phyloP scores from a whole-genome alignment of 495 filamentous ascomycete species.

The Tuber magnatum region DNA sequence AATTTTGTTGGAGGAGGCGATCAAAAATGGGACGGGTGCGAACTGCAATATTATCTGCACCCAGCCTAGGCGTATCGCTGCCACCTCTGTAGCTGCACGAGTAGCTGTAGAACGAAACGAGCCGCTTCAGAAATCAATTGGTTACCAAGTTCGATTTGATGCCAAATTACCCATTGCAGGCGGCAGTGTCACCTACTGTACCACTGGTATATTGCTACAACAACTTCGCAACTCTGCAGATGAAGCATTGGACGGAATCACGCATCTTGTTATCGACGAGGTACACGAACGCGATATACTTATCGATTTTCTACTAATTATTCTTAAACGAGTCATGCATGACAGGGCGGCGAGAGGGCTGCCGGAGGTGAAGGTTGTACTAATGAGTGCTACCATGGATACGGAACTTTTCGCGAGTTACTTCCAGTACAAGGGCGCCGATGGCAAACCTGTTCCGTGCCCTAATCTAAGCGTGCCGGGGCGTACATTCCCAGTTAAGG shows the following conservation, averaged over 20 bases:
- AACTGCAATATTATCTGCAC: constrained; percentile 53
- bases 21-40: constrained; percentile 43
- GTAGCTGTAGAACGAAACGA: constrained; percentile 53
- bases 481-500: constrained; percentile 51
- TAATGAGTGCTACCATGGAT: constrained; percentile 58
- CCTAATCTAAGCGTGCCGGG: constrained; percentile 53
- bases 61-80: constrained; percentile 55
- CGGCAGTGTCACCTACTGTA: constrained; percentile 54
- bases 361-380: constrained; percentile 48
- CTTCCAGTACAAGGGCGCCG: constrained; percentile 43
- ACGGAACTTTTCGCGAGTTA: constrained; percentile 53
- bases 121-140: constrained; percentile 47
- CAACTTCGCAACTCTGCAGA: constrained; percentile 47
- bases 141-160: constrained; percentile 53
- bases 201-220: constrained; percentile 51
- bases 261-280: constrained; percentile 56
- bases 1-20: constrained; percentile 52
- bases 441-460: constrained; percentile 43
- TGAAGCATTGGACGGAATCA: constrained; percentile 44
- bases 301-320: constrained; percentile 53
- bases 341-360: constrained; percentile 42
- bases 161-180: constrained; percentile 42
- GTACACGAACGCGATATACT: constrained; percentile 54
- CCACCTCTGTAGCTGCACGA: constrained; percentile 50
- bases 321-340: constrained; percentile 48